Conservation (phyloP, 2,329 filamentous ascomycete genomes). For the Trichoderma sp. region DNA sequence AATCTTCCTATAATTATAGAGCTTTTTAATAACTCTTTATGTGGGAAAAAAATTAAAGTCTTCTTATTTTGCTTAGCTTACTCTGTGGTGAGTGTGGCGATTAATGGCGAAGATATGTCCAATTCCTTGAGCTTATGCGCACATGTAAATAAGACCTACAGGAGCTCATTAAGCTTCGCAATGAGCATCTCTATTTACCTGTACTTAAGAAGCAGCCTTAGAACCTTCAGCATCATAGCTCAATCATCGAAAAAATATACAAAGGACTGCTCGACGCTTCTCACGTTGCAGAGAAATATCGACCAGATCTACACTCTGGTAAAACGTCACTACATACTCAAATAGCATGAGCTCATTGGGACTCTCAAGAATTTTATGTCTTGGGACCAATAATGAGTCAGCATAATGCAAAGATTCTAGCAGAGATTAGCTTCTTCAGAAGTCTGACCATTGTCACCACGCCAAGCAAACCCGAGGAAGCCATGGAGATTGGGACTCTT, state of each 20-base stretch:
- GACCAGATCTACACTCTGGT: not conserved
- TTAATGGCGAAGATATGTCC: not conserved
- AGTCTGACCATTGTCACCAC: not conserved
- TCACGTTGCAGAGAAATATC: not conserved
- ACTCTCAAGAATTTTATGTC: not conserved
- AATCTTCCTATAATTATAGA: too few species aligned
- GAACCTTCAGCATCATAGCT: not conserved
- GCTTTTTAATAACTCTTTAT: too few species aligned
- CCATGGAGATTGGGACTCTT: not conserved
- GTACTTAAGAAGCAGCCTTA: not conserved
- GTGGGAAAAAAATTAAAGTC: not conserved
- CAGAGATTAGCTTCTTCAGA: conserved; percentile 38
- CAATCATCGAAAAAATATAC: not conserved
- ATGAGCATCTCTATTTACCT: not conserved
- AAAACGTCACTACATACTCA: not conserved
- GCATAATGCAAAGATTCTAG: conserved; percentile 38
- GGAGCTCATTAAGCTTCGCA: not conserved
- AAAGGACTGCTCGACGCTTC: not conserved
- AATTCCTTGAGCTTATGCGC: not conserved
- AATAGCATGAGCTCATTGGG: not conserved
- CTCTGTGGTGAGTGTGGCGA: not conserved
- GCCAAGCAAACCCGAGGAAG: not conserved
- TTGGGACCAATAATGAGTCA: conserved; percentile 36
- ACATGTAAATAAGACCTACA: not conserved
- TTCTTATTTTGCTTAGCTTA: not conserved